Base-by-base conservation (phyloP, 1,284 basidiomycete genomes). In the Cryptococcus hybrid region DNA sequence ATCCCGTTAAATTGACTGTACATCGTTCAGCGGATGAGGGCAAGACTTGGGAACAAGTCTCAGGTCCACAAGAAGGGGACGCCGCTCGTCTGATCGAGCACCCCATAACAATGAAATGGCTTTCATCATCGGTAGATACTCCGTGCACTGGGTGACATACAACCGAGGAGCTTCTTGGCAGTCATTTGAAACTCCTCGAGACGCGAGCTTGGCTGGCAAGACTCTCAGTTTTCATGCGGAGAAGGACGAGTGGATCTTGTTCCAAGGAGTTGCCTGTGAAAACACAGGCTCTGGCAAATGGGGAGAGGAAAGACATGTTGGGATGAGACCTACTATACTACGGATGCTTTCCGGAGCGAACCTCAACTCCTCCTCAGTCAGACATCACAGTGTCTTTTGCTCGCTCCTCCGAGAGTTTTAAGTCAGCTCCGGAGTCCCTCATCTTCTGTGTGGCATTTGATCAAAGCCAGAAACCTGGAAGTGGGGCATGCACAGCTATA, bases 1-100 rank as follows among this genome's bases (percentile, higher is more conserved):
- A 98, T 75, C 77, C 84, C 1, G 68, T 84, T 15, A 80, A 83
- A 9, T 84, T 88, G 8, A 82, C 85, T 57, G 82, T 98, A 6
- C 86, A 86, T 68, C 84, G 93, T 5, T 94, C 92, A 2, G 80
- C 82, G n/a, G 86, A 98, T 71, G 95, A 99, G 79, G 95, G 95
- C 52, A 92, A 88, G 78, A 78, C 79, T 0, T 98, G 93, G 92
- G 75, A 74, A 1, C 74, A 70, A 51, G 85, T 88, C 51, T 78
- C 82, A 0, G 85, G 81, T 48, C 84, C 95, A 49, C 86, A 87
- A 35, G 78, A 83, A 53, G 58, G 58, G 7, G 55, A 61, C 38
- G 86, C 89, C 1, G 69, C 81, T 7, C 85, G 89, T 80, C 85
- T 98, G 52, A 80, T 98, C 56, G 85, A 89, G 61, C 95, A 98